Evolutionary conservation across 2,329 filamentous ascomycete species (phyloP).

Genomic region (Penicillium sp.): DNA sequence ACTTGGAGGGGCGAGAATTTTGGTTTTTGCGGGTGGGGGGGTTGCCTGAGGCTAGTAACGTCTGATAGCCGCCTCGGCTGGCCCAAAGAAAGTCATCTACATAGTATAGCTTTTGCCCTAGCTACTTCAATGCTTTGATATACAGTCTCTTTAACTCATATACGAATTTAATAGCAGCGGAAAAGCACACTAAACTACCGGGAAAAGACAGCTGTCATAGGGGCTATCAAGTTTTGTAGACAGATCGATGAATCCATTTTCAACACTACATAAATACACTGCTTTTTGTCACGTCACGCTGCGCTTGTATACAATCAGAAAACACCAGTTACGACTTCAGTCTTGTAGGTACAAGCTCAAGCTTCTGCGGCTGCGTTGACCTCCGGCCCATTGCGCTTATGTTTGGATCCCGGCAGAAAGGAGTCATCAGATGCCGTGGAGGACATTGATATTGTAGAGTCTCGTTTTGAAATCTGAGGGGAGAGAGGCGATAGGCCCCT

Average conservation of each 20-base stretch:
- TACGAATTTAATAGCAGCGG: background rate
- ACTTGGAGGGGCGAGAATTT: conserved; percentile 14
- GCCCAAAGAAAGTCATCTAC: too few species aligned
- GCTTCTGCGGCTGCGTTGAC: conserved; percentile 10
- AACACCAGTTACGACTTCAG: background rate
- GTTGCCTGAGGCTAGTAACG: conserved; percentile 12
- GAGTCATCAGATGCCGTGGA: conserved; percentile 37
- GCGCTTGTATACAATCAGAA: background rate
- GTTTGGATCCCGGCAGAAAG: conserved; percentile 20
- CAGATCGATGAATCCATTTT: background rate
- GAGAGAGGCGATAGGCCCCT: conserved; percentile 33
- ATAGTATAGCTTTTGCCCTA: too few species aligned
- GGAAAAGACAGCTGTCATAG: background rate
- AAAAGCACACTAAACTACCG: background rate
- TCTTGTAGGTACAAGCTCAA: background rate
- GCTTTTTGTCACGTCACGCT: background rate
- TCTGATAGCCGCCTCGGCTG: conserved; percentile 1
- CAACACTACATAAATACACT: conserved; percentile 2
- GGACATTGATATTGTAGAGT: conserved; percentile 24
- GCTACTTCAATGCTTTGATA: too few species aligned
- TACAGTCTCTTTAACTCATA: too few species aligned
- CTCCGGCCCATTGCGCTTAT: conserved; percentile 18
- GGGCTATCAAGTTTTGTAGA: background rate
- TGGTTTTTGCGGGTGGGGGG: conserved; percentile 10
- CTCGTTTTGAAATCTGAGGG: conserved; percentile 35